phyloP scores from a whole-genome alignment of 257 asterid species.

The Solanum ossicruentum region DNA sequence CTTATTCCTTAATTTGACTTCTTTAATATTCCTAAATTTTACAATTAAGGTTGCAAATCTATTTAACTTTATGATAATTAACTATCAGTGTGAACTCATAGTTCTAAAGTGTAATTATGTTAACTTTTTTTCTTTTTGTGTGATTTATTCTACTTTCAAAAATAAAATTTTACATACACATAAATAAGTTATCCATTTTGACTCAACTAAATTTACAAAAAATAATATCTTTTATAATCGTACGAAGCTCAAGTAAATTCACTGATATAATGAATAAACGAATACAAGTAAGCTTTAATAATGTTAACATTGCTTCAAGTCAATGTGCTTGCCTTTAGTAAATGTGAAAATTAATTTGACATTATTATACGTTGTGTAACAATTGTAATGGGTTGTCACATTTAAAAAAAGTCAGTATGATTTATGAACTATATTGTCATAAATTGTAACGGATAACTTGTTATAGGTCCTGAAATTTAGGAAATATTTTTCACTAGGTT shows the following conservation, averaged over 20 bases:
- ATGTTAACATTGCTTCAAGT: neutral
- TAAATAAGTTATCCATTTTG: neutral
- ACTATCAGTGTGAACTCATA: neutral
- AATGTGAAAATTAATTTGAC: neutral
- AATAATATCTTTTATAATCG: too few relatives aligned
- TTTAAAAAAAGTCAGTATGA: neutral
- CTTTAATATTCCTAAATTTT: neutral
- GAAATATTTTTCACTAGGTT: neutral
- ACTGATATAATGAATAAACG: neutral
- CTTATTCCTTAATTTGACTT: neutral
- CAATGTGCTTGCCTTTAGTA: neutral
- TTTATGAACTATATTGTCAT: neutral
- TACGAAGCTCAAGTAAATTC: too few relatives aligned
- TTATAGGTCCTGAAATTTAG: neutral
- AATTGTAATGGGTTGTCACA: neutral
- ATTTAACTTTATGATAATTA: neutral
- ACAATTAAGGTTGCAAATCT: neutral
- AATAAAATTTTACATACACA: neutral
- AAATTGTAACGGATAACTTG: neutral
- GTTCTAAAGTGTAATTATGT: neutral
- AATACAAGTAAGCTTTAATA: neutral
- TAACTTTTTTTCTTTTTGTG: neutral
- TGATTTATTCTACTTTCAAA: neutral
- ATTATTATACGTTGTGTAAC: neutral
- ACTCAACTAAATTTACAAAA: neutral